Evolutionary conservation across 345 rosid species (phyloP).

Genomic region (Populus simonii): DNA sequence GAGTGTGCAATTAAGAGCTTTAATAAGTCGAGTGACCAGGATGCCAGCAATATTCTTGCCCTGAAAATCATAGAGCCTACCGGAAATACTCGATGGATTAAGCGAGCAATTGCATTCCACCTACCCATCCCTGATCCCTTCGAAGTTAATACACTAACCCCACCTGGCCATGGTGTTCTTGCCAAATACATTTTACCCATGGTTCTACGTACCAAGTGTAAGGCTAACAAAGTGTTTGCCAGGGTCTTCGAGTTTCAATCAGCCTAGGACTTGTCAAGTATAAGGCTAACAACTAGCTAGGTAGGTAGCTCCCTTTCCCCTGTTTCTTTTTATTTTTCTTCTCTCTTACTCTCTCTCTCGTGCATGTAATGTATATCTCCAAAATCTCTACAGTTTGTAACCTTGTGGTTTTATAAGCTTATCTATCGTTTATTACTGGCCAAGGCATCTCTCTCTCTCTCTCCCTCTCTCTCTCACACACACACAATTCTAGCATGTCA

Average conservation of each 20-base stretch:
- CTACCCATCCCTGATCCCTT: not conserved
- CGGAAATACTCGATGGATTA: no score
- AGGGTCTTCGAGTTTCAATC: conserved; percentile 18
- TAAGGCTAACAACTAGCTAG: conserved; percentile 21
- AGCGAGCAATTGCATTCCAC: not conserved
- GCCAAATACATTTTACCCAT: not conserved
- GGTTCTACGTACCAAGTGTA: no score
- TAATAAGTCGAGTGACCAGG: not conserved
- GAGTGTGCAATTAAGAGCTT: not conserved
- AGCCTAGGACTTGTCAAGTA: conserved; percentile 10
- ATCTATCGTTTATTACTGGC: not conserved
- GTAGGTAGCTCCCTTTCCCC: conserved; percentile 8
- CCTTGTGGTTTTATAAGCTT: not conserved
- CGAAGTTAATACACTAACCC: conserved; percentile 1
- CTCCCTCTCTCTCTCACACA: no score
- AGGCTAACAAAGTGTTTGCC: not conserved
- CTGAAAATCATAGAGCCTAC: not conserved
- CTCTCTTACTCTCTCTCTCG: not conserved
- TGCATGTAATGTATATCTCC: conserved; percentile 42
- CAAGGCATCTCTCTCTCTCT: not conserved
- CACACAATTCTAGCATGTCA: no score
- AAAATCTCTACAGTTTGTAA: conserved; percentile 39
- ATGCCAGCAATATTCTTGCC: not conserved
- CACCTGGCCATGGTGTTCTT: conserved; percentile 9
- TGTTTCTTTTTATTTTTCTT: not conserved